phyloP scores from a whole-genome alignment of 2,329 filamentous ascomycete species.

The Apiospora hydei region DNA sequence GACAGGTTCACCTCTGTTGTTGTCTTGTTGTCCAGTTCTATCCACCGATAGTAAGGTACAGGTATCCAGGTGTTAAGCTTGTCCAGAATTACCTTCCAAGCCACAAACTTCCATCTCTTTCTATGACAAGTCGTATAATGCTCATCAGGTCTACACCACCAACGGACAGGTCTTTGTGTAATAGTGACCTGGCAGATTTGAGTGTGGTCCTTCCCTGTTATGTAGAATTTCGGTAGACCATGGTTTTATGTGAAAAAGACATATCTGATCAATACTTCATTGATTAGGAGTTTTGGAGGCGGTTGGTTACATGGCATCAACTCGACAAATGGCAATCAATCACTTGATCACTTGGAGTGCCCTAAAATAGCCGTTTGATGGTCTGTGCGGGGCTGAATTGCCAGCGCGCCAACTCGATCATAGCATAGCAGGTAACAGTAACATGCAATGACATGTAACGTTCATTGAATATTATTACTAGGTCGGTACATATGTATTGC shows the following conservation, averaged over 20 bases:
- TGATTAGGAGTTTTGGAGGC: neutral
- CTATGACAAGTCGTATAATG: neutral
- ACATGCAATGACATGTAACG: neutral
- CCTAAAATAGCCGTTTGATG: neutral
- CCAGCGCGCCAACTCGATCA: neutral
- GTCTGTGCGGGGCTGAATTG: neutral
- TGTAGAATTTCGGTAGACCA: neutral
- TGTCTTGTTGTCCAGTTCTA: slow-evolving; percentile 1
- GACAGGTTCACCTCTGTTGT: neutral
- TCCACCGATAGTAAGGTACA: slow-evolving; percentile 7
- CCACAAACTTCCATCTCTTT: slow-evolving; percentile 15
- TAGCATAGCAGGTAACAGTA: neutral
- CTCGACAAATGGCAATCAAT: slow-evolving; percentile 1
- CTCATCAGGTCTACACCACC: neutral
- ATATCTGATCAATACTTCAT: neutral
- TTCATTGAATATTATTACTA: neutral
- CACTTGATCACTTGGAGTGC: neutral
- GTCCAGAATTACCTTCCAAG: neutral
- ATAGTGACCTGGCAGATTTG: neutral
- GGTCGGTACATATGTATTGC: neutral
- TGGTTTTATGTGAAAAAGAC: neutral
- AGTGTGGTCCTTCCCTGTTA: neutral
- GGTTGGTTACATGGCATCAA: neutral
- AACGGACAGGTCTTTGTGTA: neutral
- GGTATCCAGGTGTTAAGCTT: slow-evolving; percentile 13